Percentiles rank a stretch among this genome's conserved stretches.
Evolutionary conservation across 352 stramenopile species (phyloP).

Genomic region (Phytopythium aichiense): DNA sequence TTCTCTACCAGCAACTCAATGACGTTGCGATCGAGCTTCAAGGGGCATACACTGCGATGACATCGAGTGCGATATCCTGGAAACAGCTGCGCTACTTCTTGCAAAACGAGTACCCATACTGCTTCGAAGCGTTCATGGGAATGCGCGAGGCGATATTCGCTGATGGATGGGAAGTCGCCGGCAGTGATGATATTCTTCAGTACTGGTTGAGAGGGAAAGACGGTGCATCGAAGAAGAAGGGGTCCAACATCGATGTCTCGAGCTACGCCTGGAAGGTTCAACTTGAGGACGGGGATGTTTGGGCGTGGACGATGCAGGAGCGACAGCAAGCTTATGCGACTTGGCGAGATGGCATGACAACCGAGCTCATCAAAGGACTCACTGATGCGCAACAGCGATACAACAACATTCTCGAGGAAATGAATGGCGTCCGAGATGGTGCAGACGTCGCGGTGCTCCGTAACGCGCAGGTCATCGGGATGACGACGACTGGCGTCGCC

Average conservation of each 20-base stretch:
- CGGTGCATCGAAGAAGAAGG: neutral
- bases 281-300: conserved; percentile 17
- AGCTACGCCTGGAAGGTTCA: neutral
- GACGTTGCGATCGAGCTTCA: conserved; percentile 19
- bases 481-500: conserved; percentile 80
- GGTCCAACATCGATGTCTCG: conserved; percentile 2
- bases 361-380: conserved; percentile 17
- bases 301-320: conserved; percentile 23
- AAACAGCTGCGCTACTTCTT: conserved; percentile 28
- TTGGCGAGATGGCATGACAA: conserved; percentile 18
- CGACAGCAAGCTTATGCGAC: conserved; percentile 18
- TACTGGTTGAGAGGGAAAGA: conserved; percentile 37
- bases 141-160: conserved; percentile 17
- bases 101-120: conserved; percentile 20
- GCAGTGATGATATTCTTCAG: conserved; percentile 24
- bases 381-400: conserved; percentile 27
- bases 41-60: conserved; percentile 8
- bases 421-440: conserved; percentile 24
- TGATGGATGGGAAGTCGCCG: conserved; percentile 30
- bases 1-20: conserved; percentile 30
- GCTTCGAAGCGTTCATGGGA: conserved; percentile 27
- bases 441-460: conserved; percentile 25
- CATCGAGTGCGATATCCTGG: conserved; percentile 19
- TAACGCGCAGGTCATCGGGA: conserved; percentile 61
- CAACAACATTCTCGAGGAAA: conserved; percentile 21